Evolutionary conservation across 257 asterid genomes (phyloP), one percentile per base, ranked within the genome.

Genomic region (Cruciata laevipes): DNA sequence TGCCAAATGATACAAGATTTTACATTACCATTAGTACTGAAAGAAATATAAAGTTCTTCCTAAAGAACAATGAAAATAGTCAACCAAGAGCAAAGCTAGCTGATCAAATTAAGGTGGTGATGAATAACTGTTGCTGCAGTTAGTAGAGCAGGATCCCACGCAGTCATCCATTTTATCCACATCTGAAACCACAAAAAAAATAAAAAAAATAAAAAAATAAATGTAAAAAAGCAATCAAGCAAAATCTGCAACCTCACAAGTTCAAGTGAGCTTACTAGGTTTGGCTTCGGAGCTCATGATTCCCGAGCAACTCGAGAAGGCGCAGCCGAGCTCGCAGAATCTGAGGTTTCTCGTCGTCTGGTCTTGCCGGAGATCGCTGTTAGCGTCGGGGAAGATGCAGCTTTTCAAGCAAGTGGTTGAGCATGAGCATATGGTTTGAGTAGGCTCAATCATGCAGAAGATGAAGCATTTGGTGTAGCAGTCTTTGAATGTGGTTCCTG

Each of bases 291-390:
- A 69, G 87, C 91, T n/a, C n/a, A n/a, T 92, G 49, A 89, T 67
- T 63, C 60, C 13, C 37, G 96, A 89, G 86, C 98, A 92, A 69
- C 52, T 79, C 58, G 97, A 82, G 63, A 87, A 80, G 63, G 98
- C 97, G 66, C 98, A 89, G 16, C 98, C 97, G 0, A 92, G 91
- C 71, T 86, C 86, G 87, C 98, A 92, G 82, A 87, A 89, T 30
- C 77, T 86, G 1, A 76, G 80, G 77, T 77, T 82, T 69, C 76
- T 73, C 0, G 83, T 64, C 57, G n/a, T 27, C 38, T 66, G 31
- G 30, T 75, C 81, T 27, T 74, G 72, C 13, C 44, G 77, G 49
- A 65, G 27, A 18, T 76, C 78, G 18, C 66, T 72, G 8, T 44
- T 83, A 33, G 68, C 65, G 52, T 75, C 79, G 8, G 84, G 76